These are phyloP conservation scores for Pholiota adiposa DNA, from an alignment of 1,284 basidiomycete genomes.

Conservation along the genomic window DNA sequence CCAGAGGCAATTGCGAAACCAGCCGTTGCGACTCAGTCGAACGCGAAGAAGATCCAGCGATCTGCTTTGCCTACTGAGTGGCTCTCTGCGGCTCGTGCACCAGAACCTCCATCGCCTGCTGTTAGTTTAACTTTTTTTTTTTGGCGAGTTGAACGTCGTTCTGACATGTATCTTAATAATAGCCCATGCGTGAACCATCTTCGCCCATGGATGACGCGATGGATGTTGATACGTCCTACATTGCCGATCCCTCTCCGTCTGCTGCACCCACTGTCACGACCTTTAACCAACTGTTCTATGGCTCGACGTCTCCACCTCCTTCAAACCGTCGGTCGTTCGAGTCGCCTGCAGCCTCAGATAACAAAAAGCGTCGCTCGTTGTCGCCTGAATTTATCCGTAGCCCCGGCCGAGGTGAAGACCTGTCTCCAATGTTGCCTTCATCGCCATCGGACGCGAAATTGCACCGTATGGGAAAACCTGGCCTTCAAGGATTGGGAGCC, in stretches of 20 bases:
- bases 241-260: constrained; percentile 44
- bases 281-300: constrained; percentile 67
- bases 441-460: constrained; percentile 71
- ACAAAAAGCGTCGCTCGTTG: constrained; percentile 64
- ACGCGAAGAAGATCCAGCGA: constrained; percentile 58
- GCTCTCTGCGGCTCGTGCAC: constrained; percentile 42
- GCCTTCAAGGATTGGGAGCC: constrained; percentile 60
- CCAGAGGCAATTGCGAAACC: constrained; percentile 33
- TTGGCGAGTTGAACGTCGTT: constrained; percentile 15
- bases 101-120: constrained; percentile 26
- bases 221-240: constrained; percentile 70
- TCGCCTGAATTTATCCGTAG: constrained; percentile 59
- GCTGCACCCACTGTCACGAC: constrained; percentile 54
- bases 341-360: constrained; percentile 46
- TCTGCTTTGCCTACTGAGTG: constrained; percentile 66
- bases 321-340: constrained; percentile 39
- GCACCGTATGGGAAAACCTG: constrained; percentile 65
- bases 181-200: constrained; percentile 41
- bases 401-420: constrained; percentile 41
- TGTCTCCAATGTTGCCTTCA: constrained; percentile 62
- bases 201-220: constrained; percentile 67
- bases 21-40: constrained; percentile 41
- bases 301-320: constrained; percentile 49
- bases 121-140: constrained; percentile 24
- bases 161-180: constrained; percentile 12